Base-by-base conservation (phyloP, 176 grass and related monocot genomes). In the Areca catechu region DNA sequence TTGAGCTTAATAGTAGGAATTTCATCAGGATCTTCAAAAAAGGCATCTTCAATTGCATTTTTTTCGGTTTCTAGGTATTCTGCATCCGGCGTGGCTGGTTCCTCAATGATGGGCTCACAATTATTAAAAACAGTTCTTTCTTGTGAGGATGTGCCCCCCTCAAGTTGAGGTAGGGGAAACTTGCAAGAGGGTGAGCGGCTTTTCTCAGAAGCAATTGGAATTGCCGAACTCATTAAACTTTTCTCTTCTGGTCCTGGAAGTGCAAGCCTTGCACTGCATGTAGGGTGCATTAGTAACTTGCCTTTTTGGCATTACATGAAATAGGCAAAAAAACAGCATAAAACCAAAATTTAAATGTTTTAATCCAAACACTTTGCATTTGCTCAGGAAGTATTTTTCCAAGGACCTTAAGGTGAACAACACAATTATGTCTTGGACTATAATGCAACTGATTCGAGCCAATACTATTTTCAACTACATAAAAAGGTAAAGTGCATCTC, bases 1-100 rank as follows among this genome's bases (percentile, higher is more conserved):
- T 90, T 83, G 56, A 90, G 66, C 62, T 96, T 87, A 62, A 96
- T 87, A 7, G 52, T 73, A 81, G 83, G 91, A 76, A 87, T 90
- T 67, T 86, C 86, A 23, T 90, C 77, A 63, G 83, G 80, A 25
- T 90, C 83, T 50, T 90, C 83, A 80, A 55, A 20, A 63, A 82
- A 87, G 48, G 79, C 66, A 83, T 96, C 91, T 66, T 95, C 85
- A 69, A 89, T 85, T 75, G 65, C 79, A 24, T 50, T 57, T 22
- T 80, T 79, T 75, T 82, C 82, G 22, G 57, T 68, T 17, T 83
- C 72, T 54, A 20, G 17, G 51, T 21, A 51, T 76, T 80, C 79
- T 30, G 72, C 62, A 68, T 93, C 88, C 5, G 88, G 88, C 50
- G 73, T 83, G 50, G 83, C 66, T 56, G 88, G 88, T 61, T 93